Base-by-base conservation (phyloP, 768 basidiomycete species). In the Lactifluus volemus region DNA sequence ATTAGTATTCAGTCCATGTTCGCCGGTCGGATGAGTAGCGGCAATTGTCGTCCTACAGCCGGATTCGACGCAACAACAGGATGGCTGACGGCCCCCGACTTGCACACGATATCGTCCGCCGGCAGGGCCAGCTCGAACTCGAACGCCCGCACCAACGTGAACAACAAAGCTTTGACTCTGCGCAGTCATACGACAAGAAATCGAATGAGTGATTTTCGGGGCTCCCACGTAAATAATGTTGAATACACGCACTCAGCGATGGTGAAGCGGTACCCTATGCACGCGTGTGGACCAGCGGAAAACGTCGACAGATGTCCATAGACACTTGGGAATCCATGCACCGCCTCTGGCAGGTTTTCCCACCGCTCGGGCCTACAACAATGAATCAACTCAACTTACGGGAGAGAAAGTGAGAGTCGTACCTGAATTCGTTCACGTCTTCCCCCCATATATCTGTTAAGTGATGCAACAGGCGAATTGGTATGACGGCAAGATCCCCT, bases 341-440 rank as follows among this genome's bases (percentile, higher is more conserved):
- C 59, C 5, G 51, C 53, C 12, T 64, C 63, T 5, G 65, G 63
- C 15, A 60, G 15, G 32, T 38, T 29, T n/a, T 64, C 34, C 68
- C 67, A 67, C 44, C 65, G 59, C 38, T 66, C 65, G 6, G 65
- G 65, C 49, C 65, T 66, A 49, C n/a, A 38, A 21, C 2, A 12
- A 32, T 5, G 25, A 25, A 1, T 47, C 34, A 52, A 34, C 14
- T 10, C 2, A 42, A 7, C 17, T 14, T 14, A n/a, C 1, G 36
- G 34, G 9, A 36, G 10, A 25, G 4, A 7, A 25, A 41, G 3
- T 2, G 12, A 34, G 5, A 15, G 0, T 21, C 60, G 11, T 42
- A 66, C 65, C 52, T 63, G 62, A 73, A 75, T 32, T 70, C 69
- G 11, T 62, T 57, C 1, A 72, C 74, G 44, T 75, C 74, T 17